These are phyloP conservation scores for Dendrocalamus latiflorus DNA, from an alignment of 202 grass and related monocot species.

Conservation along the genomic window DNA sequence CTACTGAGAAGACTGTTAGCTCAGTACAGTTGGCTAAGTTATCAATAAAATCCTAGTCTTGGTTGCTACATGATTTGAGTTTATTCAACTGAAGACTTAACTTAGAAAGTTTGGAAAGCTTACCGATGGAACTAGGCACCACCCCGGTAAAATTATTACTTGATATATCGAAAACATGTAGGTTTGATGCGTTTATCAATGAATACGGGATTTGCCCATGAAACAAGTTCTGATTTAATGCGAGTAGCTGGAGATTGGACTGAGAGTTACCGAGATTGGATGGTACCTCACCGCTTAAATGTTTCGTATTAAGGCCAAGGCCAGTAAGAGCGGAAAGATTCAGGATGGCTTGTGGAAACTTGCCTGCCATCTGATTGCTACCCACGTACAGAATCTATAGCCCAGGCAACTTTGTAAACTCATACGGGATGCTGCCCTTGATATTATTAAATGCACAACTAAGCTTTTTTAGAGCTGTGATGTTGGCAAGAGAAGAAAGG, in stretches of 20 bases:
- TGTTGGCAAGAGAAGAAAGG: conserved; percentile 20
- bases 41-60: conserved; percentile 18
- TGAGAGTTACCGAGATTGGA: too few relatives aligned
- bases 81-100: background rate
- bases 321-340: too few relatives aligned
- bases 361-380: background rate
- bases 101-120: conserved; percentile 23
- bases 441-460: background rate
- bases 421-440: conserved; percentile 8
- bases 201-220: conserved; percentile 16
- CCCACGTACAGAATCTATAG: background rate
- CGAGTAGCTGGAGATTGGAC: too few relatives aligned
- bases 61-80: background rate
- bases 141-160: too few relatives aligned
- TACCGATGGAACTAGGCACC: conserved; percentile 38
- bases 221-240: conserved; percentile 16
- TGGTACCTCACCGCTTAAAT: too few relatives aligned
- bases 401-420: background rate
- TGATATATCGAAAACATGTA: background rate
- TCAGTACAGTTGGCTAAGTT: conserved; percentile 8
- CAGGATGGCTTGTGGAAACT: too few relatives aligned
- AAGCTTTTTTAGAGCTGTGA: background rate
- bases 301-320: too few relatives aligned
- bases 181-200: conserved; percentile 18
- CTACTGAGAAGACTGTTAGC: background rate